Evolutionary conservation across 176 grass and related monocot species (phyloP).

Genomic region (Musa schizocarpa): DNA sequence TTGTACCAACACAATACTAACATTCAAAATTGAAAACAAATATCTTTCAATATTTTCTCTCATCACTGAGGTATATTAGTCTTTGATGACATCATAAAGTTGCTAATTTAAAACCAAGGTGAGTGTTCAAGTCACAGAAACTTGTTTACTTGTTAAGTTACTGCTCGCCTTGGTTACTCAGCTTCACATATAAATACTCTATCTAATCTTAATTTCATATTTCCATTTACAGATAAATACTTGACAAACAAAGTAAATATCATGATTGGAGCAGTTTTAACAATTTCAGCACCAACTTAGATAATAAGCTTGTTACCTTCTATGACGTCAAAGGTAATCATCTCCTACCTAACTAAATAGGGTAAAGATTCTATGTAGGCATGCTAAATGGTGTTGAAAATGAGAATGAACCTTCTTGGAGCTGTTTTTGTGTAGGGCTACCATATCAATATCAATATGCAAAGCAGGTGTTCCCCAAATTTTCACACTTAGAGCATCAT

Average conservation of each 20-base stretch:
- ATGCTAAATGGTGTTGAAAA: background rate
- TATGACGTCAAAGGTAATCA: background rate
- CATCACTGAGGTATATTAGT: no score
- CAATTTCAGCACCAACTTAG: background rate
- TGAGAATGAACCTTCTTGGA: slow-evolving; percentile 31
- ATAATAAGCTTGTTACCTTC: background rate
- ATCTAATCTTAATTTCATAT: background rate
- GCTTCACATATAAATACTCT: no score
- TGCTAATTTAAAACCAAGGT: no score
- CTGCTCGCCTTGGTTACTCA: no score
- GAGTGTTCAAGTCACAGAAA: no score
- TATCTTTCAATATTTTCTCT: no score
- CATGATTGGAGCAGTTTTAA: background rate
- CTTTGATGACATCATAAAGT: no score
- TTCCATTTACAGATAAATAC: background rate
- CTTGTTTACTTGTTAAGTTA: no score
- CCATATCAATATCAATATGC: slow-evolving; percentile 8
- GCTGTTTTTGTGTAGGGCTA: slow-evolving; percentile 17
- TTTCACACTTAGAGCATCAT: slow-evolving; percentile 30
- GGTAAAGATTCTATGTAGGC: background rate
- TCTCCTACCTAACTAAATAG: background rate
- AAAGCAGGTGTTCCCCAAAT: slow-evolving; percentile 29
- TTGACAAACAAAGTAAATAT: background rate
- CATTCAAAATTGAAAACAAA: no score
- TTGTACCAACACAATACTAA: no score